These are phyloP conservation scores for Aspergillus kassunensis DNA, from an alignment of 495 filamentous ascomycete species.

Conservation along the genomic window DNA sequence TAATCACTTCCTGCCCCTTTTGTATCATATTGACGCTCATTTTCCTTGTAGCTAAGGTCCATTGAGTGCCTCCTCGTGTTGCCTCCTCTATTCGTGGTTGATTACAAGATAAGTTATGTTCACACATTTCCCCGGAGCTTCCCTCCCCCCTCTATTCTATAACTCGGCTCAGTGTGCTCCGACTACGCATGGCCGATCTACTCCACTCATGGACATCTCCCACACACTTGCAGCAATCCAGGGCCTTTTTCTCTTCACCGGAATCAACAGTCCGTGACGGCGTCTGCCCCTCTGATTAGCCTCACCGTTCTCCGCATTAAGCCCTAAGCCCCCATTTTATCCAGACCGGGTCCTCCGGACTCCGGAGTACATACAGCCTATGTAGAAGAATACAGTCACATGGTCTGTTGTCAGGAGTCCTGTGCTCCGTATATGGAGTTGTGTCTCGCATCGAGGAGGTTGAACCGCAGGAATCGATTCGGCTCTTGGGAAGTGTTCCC, in stretches of 20 bases:
- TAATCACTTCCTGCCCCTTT: too few relatives aligned
- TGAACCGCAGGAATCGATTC: neutral
- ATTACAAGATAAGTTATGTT: neutral
- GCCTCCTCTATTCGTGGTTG: neutral
- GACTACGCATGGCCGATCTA: constrained; percentile 27
- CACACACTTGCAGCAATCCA: constrained; percentile 22
- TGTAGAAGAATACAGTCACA: neutral
- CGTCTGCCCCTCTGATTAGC: neutral
- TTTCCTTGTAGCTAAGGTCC: too few relatives aligned
- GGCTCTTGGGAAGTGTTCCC: neutral
- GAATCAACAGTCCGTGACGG: constrained; percentile 7
- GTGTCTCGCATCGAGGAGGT: neutral
- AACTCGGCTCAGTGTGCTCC: constrained; percentile 42
- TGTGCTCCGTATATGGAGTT: neutral
- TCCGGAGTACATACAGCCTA: too few relatives aligned
- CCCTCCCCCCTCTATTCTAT: neutral
- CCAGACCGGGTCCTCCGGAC: neutral
- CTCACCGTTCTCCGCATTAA: constrained; percentile 1
- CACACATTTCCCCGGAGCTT: constrained; percentile 12
- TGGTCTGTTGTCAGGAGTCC: neutral
- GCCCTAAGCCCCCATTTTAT: neutral
- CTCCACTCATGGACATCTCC: constrained; percentile 9
- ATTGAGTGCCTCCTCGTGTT: neutral
- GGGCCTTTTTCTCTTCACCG: constrained; percentile 15
- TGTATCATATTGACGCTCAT: too few relatives aligned